Conservation (phyloP, 768 basidiomycete genomes). For the Kwoniella botswanensis region DNA sequence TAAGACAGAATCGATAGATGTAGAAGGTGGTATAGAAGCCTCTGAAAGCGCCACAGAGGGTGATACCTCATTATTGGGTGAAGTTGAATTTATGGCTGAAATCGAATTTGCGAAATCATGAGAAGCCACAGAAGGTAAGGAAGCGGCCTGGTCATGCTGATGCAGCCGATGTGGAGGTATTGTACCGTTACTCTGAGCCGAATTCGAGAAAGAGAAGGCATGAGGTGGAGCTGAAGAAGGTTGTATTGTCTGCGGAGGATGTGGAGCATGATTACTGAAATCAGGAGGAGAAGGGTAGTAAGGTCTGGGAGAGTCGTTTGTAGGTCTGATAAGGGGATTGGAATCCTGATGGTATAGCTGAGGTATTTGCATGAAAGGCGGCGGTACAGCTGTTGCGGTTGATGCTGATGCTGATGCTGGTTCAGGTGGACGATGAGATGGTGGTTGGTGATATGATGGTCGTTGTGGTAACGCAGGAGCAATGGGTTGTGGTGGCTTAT, state of each 20-base stretch:
- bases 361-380: conserved; percentile 5
- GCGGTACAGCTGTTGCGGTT: background rate
- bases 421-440: background rate
- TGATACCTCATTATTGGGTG: conserved; percentile 21
- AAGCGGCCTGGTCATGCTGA: background rate
- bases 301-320: conserved; percentile 4
- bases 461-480: conserved; percentile 3
- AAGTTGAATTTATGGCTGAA: conserved; percentile 18
- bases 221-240: conserved; percentile 4
- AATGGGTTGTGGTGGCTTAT: background rate
- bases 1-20: conserved; percentile 32
- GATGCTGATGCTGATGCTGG: background rate
- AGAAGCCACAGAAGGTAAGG: conserved; percentile 4
- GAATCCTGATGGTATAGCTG: conserved; percentile 23
- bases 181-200: background rate
- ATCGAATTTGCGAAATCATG: conserved; percentile 17
- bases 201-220: background rate
- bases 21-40: conserved; percentile 21
- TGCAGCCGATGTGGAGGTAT: conserved; percentile 4
- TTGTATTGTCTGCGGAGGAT: background rate
- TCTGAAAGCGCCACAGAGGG: conserved; percentile 24
- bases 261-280: background rate
- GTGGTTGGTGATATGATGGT: background rate
- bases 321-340: background rate
- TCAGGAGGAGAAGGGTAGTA: conserved; percentile 23